A percentile compares a stretch with the other conserved stretches of the same genome.
phyloP scores from a whole-genome alignment of 2,329 filamentous ascomycete genomes.

The Talaromyces funiculosus region DNA sequence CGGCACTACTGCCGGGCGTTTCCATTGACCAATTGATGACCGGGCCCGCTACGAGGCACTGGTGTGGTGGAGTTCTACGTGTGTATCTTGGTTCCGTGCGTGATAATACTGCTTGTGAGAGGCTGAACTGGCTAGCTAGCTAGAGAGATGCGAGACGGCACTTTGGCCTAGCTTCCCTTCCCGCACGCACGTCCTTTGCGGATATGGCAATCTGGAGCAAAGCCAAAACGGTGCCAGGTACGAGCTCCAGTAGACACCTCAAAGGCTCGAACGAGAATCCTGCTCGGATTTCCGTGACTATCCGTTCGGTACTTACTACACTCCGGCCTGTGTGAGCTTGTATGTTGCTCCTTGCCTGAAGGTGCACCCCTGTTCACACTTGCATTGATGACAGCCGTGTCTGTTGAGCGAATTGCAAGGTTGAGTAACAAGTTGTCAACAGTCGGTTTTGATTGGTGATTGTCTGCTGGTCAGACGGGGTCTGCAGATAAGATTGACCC shows the following conservation, averaged over 20 bases:
- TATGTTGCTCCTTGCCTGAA: neutral
- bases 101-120: slow-evolving; percentile 5
- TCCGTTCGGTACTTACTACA: neutral
- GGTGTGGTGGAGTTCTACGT: neutral
- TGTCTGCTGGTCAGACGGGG: neutral
- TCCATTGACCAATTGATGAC: slow-evolving; percentile 1
- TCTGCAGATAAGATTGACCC: slow-evolving; percentile 1
- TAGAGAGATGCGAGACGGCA: slow-evolving; percentile 3
- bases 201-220: slow-evolving; percentile 4
- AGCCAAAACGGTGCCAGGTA: slow-evolving; percentile 5
- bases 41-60: neutral
- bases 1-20: slow-evolving; percentile 9
- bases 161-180: slow-evolving; percentile 9
- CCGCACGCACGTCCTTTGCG: slow-evolving; percentile 9
- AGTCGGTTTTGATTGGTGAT: neutral
- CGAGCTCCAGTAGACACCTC: neutral
- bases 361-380: neutral
- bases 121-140: neutral
- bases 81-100: neutral
- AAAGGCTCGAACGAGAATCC: neutral
- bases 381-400: slow-evolving; percentile 2
- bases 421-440: neutral
- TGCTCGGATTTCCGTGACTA: neutral
- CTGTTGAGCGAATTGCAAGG: neutral
- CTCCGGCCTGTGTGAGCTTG: neutral